Base-by-base conservation (phyloP, 495 filamentous ascomycete genomes). In the Xylaria palmicola region DNA sequence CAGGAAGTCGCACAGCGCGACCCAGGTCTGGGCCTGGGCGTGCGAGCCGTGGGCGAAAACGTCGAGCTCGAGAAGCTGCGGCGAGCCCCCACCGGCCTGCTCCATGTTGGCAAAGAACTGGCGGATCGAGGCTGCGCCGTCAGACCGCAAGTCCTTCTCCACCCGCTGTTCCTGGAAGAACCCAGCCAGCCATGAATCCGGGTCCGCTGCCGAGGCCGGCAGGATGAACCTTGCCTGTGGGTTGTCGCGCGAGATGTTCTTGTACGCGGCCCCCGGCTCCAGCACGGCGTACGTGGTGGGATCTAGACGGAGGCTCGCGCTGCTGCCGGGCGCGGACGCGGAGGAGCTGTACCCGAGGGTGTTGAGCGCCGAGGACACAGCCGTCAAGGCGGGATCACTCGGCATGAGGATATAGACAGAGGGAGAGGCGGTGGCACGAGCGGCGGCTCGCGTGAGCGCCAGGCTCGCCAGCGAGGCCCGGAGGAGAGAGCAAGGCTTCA, bases 1-100 rank as follows among this genome's bases (percentile, higher is more conserved):
- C 17, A 72, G 29, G 45, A 70, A 72, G 5, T 70, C 60, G 65
- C 70, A 72, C 1, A 72, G 62, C 12, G 39, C 15, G 1, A 70
- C 68, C 70, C 70, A 72, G n/a, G 67, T 72, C n/a, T 72, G 66
- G 0, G 67, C 70, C 63, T 70, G 67, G 32, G 43, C 50, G 8
- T 62, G 61, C n/a, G 43, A 36, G n/a, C 60, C 45, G 6, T 37
- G 34, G 12, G 65, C 59, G 12, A 64, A 61, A 39, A 72, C 65
- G 9, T 72, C 67, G 0, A 72, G 40, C 54, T 68, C 69, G 9
- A 66, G 58, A 6, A 70, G 47, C 0, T 47, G 59, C n/a, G 56
- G 51, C 15, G 56, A 15, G 26, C 26, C 39, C 54, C 3, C 32
- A 17, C 30, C 22, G 17, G 36, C 24, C 12, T 51, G 24, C 17